These are phyloP conservation scores for Monascus ruber DNA, from an alignment of 2,329 filamentous ascomycete species.

Conservation along the genomic window DNA sequence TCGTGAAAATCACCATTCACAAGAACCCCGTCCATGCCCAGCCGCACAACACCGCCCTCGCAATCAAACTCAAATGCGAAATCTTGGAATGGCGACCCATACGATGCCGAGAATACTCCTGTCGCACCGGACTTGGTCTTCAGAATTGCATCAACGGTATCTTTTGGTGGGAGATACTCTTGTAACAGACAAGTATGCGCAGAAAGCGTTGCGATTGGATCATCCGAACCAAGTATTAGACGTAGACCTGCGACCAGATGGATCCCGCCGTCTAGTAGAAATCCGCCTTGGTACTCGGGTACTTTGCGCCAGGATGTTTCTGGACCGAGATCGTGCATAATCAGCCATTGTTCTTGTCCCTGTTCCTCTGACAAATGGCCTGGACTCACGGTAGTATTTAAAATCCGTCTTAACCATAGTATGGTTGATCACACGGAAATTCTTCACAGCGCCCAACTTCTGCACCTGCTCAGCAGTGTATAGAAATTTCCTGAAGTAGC, in stretches of 20 bases:
- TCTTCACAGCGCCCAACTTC: constrained; percentile 37
- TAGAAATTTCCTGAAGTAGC: constrained; percentile 39
- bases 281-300: constrained; percentile 48
- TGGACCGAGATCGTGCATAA: constrained; percentile 4
- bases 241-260: constrained; percentile 44
- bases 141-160: constrained; percentile 44
- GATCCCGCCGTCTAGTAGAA: constrained; percentile 48
- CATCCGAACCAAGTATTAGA: constrained; percentile 35
- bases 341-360: not conserved
- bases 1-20: constrained; percentile 28
- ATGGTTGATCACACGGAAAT: constrained; percentile 40
- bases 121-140: constrained; percentile 37
- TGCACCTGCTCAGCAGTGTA: constrained; percentile 36
- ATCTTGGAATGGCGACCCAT: constrained; percentile 41
- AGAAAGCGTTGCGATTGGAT: constrained; percentile 33
- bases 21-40: constrained; percentile 26
- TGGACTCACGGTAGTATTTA: constrained; percentile 41
- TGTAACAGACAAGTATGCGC: constrained; percentile 41
- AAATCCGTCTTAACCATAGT: constrained; percentile 34
- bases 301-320: constrained; percentile 46
- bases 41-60: constrained; percentile 40
- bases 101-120: constrained; percentile 41
- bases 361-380: not conserved
- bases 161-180: constrained; percentile 42
- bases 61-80: constrained; percentile 40